Evolutionary conservation across 495 filamentous ascomycete species (phyloP).

Genomic region (Penicillium bovifimosum): DNA sequence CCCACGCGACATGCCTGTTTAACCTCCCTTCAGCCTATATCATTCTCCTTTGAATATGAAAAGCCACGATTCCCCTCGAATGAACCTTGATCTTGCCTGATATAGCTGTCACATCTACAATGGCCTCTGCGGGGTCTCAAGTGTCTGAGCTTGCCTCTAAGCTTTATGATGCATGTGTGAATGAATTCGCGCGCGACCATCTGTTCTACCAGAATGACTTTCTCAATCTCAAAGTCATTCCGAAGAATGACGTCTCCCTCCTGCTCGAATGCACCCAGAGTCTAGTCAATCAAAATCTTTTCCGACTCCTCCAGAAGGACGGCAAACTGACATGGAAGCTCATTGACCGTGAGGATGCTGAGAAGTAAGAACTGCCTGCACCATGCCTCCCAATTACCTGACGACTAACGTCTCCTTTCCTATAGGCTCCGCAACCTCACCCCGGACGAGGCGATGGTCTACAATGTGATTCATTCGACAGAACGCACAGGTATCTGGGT

Average conservation of each 20-base stretch:
- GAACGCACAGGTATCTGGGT: slow-evolving; percentile 83
- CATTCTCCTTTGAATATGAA: slow-evolving; percentile 23
- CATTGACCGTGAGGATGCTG: slow-evolving; percentile 61
- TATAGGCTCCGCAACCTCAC: slow-evolving; percentile 59
- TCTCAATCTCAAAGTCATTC: slow-evolving; percentile 54
- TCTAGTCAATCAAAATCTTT: slow-evolving; percentile 61
- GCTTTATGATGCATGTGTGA: slow-evolving; percentile 41
- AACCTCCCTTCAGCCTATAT: slow-evolving; percentile 21
- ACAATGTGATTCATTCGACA: slow-evolving; percentile 76
- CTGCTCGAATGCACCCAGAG: slow-evolving; percentile 57
- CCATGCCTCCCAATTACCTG: not conserved
- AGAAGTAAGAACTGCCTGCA: slow-evolving; percentile 48
- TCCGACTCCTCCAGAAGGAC: slow-evolving; percentile 52
- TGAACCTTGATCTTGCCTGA: slow-evolving; percentile 16
- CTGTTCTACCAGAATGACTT: slow-evolving; percentile 66
- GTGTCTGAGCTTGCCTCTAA: slow-evolving; percentile 37
- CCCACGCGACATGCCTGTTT: slow-evolving; percentile 18
- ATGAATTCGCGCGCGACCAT: slow-evolving; percentile 39
- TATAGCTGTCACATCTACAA: slow-evolving; percentile 15
- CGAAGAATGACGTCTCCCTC: slow-evolving; percentile 50
- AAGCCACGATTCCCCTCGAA: slow-evolving; percentile 8
- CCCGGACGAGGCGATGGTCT: slow-evolving; percentile 72
- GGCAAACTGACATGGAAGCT: slow-evolving; percentile 60
- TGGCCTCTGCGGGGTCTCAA: slow-evolving; percentile 34
- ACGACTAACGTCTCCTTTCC: slow-evolving; percentile 6